These are phyloP conservation scores for Talaromyces ruber DNA, from an alignment of 495 filamentous ascomycete genomes.

Conservation along the genomic window DNA sequence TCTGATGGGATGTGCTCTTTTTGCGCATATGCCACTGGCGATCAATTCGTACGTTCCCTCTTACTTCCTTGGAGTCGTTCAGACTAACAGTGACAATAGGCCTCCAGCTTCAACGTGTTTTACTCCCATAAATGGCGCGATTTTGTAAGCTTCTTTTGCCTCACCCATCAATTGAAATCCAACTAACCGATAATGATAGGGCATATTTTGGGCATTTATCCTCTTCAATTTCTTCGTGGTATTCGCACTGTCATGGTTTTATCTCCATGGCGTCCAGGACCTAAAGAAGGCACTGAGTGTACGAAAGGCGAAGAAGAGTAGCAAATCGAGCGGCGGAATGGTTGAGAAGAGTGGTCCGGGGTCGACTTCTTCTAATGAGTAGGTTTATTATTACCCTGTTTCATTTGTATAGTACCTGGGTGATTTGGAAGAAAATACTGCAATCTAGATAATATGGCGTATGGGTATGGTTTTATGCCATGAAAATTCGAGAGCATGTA, in stretches of 20 bases:
- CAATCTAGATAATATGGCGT: neutral
- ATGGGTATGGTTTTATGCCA: neutral
- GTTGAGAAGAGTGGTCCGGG: neutral
- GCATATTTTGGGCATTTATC: conserved; percentile 47
- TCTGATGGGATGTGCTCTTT: conserved; percentile 45
- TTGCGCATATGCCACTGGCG: conserved; percentile 50
- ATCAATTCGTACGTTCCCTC: conserved; percentile 40
- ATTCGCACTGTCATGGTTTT: conserved; percentile 45
- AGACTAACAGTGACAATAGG: conserved; percentile 21
- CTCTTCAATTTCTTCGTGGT: conserved; percentile 47
- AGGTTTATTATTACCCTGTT: neutral
- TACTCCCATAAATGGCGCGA: conserved; percentile 54
- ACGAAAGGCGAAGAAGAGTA: conserved; percentile 27
- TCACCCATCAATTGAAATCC: neutral
- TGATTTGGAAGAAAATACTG: neutral
- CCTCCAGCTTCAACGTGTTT: conserved; percentile 35
- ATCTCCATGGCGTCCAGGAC: conserved; percentile 36
- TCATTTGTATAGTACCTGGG: neutral
- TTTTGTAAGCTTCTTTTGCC: conserved; percentile 36
- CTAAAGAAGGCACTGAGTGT: conserved; percentile 33
- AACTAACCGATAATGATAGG: conserved; percentile 16
- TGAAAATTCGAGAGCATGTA: neutral
- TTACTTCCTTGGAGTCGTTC: neutral
- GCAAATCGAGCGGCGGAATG: neutral
- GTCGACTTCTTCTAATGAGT: neutral